Evolutionary conservation across 257 asterid species (phyloP), one percentile per base, ranked within the genome.

Genomic region (Perilla frutescens): DNA sequence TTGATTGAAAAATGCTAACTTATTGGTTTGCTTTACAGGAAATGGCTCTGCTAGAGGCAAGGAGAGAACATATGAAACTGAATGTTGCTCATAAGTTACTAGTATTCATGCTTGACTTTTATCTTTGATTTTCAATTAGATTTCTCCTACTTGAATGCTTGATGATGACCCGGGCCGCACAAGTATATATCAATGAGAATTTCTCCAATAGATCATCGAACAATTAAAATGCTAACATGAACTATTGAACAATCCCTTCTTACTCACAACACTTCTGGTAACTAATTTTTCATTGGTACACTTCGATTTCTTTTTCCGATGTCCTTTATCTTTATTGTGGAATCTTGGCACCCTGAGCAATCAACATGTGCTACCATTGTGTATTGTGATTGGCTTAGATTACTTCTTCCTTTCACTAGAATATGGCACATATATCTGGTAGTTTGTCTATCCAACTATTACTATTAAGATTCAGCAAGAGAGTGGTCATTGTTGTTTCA

Each of bases 31-130:
- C 51, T 64, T 62, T 81, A 49, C 88, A 94, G 99, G 99, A 95
- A 89, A 80, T 92, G 91, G 89, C 87, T 73, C 92, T 85, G 81
- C 81, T 95, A 48, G 98, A 92, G 79, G 93, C 92, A 70, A 90
- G 94, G 82, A 88, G 99, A 78, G 97, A 88, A 78, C 91, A 81
- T 47, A 87, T 95, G 72, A 88, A 78, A 76, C 83, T 82, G 77
- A 92, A 88, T 77, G 89, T 95, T 84, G 96, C 97, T 71, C 85
- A 98, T 95, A 84, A 86, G 97, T 82, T 20, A 69, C 66, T 58
- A 61, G 20, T 76, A 56, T 31, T 56, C 15, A 10, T 77, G 37
- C 69, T 56, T 29, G 47, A 10, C 44, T 49, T 54, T 48, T 12
- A 71, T 45, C 31, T 0, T 39, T 12, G 37, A 40, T 15, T 74